phyloP scores from a whole-genome alignment of 495 filamentous ascomycete genomes.

The Neurospora tetraspora region DNA sequence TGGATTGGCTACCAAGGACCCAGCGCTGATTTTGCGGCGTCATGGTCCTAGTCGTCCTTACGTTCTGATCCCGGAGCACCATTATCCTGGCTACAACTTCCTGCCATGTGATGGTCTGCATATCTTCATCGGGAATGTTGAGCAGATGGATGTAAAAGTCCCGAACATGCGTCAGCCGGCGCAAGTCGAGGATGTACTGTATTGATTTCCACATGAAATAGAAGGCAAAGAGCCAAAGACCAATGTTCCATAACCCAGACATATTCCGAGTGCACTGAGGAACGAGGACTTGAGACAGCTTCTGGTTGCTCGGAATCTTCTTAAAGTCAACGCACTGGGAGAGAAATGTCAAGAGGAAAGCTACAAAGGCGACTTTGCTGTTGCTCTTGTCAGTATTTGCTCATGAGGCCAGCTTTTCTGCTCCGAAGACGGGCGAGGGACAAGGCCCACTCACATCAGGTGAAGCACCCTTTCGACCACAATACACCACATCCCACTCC shows the following conservation, averaged over 20 bases:
- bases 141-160: conserved; percentile 85
- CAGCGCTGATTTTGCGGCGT: conserved; percentile 41
- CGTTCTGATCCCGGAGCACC: conserved; percentile 76
- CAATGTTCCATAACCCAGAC: conserved; percentile 66
- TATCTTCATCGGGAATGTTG: conserved; percentile 79
- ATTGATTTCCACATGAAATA: conserved; percentile 77
- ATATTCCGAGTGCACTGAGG: conserved; percentile 79
- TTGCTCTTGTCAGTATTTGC: conserved; percentile 10
- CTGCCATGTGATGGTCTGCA: conserved; percentile 96
- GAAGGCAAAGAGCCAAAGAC: conserved; percentile 79
- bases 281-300: conserved; percentile 65
- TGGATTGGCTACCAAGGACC: conserved; percentile 75
- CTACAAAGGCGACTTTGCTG: conserved; percentile 61
- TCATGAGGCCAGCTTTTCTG: conserved; percentile 32
- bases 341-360: conserved; percentile 75
- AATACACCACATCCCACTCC: conserved; percentile 86
- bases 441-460: conserved; percentile 54
- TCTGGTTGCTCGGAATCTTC: conserved; percentile 63
- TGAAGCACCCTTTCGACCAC: conserved; percentile 57
- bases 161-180: conserved; percentile 65
- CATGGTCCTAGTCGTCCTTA: conserved; percentile 60
- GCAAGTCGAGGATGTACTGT: conserved; percentile 64
- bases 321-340: conserved; percentile 79
- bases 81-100: conserved; percentile 85
- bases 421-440: not conserved